These are phyloP conservation scores for Trametes cingulata DNA, from an alignment of 768 basidiomycete genomes.

Conservation along the genomic window DNA sequence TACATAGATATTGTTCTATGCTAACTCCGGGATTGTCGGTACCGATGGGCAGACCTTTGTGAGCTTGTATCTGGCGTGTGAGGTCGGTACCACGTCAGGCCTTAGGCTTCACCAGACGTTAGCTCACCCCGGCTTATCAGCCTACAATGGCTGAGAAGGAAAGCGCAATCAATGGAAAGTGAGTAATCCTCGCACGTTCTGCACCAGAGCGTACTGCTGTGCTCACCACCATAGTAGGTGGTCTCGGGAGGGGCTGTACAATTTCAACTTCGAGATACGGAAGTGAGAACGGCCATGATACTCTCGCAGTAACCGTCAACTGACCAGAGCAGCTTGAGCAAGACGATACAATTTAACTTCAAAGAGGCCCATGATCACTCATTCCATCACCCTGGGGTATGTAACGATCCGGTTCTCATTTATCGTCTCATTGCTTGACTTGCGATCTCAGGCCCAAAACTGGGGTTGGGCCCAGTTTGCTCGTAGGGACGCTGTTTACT, in stretches of 20 bases:
- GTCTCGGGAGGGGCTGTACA: conserved; percentile 83
- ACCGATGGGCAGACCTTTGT: conserved; percentile 58
- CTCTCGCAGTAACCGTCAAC: background rate
- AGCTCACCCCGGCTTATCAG: conserved; percentile 37
- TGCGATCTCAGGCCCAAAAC: conserved; percentile 62
- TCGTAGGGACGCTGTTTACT: conserved; percentile 69
- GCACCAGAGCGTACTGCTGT: background rate
- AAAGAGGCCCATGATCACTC: conserved; percentile 85
- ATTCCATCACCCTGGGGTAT: conserved; percentile 51
- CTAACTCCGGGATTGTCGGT: conserved; percentile 71
- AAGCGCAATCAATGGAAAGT: conserved; percentile 60
- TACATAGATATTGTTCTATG: conserved; percentile 74
- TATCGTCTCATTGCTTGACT: background rate
- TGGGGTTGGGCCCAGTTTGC: conserved; percentile 92
- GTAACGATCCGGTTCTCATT: background rate
- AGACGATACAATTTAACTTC: conserved; percentile 52
- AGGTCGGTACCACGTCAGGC: conserved; percentile 46
- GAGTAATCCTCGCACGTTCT: conserved; percentile 12
- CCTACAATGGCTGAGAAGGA: conserved; percentile 80
- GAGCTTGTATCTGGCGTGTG: conserved; percentile 80
- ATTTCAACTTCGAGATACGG: conserved; percentile 81
- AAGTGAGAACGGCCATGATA: conserved; percentile 45
- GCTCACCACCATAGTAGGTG: conserved; percentile 47
- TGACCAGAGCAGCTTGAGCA: conserved; percentile 39
- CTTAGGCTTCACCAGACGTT: background rate